These are phyloP conservation scores for Pelargonium cotyledonis DNA, from an alignment of 441 rosid genomes.

Conservation along the genomic window DNA sequence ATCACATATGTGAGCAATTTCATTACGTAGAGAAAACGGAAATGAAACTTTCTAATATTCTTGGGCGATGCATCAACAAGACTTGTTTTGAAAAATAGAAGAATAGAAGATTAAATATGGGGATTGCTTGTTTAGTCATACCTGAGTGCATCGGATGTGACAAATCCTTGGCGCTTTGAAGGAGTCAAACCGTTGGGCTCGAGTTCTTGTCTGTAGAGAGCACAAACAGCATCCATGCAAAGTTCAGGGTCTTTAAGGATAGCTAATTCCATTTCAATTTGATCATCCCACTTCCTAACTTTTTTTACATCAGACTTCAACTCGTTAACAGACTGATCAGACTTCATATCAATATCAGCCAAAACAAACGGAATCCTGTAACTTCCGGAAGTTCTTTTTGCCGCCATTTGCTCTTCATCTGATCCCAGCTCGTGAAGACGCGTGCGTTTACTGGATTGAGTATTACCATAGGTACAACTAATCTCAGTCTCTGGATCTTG, in stretches of 20 bases:
- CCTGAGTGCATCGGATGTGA: slow-evolving; percentile 12
- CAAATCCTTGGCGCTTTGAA: slow-evolving; percentile 18
- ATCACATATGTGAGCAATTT: too few species aligned
- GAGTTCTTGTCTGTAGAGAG: slow-evolving; percentile 24
- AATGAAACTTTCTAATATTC: too few species aligned
- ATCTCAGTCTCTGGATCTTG: background rate
- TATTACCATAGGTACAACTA: background rate
- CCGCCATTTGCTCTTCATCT: background rate
- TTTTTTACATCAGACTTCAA: background rate
- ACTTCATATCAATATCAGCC: background rate
- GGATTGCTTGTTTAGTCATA: slow-evolving; percentile 14
- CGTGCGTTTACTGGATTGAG: background rate
- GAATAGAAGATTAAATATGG: background rate
- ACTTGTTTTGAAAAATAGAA: too few species aligned
- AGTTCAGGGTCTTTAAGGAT: slow-evolving; percentile 20
- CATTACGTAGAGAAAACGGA: too few species aligned
- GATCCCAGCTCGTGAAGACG: background rate
- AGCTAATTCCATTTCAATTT: slow-evolving; percentile 19
- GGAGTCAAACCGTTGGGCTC: background rate
- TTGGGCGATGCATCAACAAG: too few species aligned
- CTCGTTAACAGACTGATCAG: background rate
- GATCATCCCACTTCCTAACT: slow-evolving; percentile 21
- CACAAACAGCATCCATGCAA: slow-evolving; percentile 37
- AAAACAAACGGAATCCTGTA: background rate
- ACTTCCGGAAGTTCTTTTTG: background rate